phyloP scores from a whole-genome alignment of 306 rosid genomes.

The Medicago ruthenica region DNA sequence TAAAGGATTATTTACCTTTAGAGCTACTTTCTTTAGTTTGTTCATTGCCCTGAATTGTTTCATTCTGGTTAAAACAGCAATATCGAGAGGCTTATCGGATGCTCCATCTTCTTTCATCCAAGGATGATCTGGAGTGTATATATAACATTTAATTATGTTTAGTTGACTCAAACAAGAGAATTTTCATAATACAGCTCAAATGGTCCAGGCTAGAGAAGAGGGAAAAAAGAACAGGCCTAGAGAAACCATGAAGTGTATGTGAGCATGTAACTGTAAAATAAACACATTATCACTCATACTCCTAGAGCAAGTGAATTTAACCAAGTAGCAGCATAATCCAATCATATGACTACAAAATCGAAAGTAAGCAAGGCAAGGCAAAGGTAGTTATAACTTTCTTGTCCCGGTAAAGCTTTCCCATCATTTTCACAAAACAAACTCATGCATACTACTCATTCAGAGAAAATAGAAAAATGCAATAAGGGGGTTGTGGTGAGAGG shows the following conservation, averaged over 20 bases:
- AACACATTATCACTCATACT: not conserved
- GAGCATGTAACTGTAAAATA: not conserved
- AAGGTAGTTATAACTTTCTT: not conserved
- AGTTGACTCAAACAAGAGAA: constrained; percentile 28
- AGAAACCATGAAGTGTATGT: constrained; percentile 7
- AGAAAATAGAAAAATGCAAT: not conserved
- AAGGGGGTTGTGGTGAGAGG: constrained; percentile 1
- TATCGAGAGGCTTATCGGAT: constrained; percentile 94
- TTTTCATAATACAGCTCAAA: constrained; percentile 15
- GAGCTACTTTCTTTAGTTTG: constrained; percentile 94
- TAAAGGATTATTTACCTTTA: constrained; percentile 62
- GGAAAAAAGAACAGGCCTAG: not conserved
- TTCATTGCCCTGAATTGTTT: constrained; percentile 98
- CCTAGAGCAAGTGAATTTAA: constrained; percentile 25
- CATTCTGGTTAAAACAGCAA: constrained; percentile 90
- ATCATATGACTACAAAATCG: not conserved
- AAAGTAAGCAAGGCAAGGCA: not conserved
- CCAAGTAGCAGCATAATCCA: constrained; percentile 20
- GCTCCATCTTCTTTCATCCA: constrained; percentile 98
- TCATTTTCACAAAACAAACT: constrained; percentile 24
- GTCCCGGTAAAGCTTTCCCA: too few species aligned
- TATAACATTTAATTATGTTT: constrained; percentile 27
- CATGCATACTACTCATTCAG: constrained; percentile 1
- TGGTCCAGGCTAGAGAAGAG: constrained; percentile 8
- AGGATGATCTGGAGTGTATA: constrained; percentile 83